These are phyloP conservation scores for Lepraria neglecta DNA, from an alignment of 495 filamentous ascomycete species.

Conservation along the genomic window DNA sequence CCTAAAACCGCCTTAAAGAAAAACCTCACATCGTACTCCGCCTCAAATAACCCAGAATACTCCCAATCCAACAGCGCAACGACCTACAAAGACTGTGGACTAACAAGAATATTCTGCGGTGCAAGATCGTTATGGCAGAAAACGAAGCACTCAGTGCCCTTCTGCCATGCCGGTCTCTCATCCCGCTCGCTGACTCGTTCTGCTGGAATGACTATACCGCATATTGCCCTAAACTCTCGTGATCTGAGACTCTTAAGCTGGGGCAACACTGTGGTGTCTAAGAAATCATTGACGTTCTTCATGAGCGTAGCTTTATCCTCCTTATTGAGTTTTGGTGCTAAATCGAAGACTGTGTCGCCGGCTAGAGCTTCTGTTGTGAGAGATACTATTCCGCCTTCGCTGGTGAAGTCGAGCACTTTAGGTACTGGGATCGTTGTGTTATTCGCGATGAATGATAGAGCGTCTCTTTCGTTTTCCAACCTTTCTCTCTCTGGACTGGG, in stretches of 20 bases:
- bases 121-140: conserved; percentile 37
- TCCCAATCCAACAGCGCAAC: conserved; percentile 36
- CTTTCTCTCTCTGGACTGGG: background rate
- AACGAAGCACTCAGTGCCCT: conserved; percentile 7
- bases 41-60: too few relatives aligned
- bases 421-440: conserved; percentile 34
- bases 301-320: background rate
- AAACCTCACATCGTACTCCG: too few relatives aligned
- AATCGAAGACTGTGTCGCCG: background rate
- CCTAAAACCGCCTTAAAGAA: too few relatives aligned
- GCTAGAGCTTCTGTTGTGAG: conserved; percentile 6
- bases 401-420: conserved; percentile 25
- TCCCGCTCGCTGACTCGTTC: too few relatives aligned
- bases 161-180: too few relatives aligned
- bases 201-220: background rate
- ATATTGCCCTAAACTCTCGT: background rate
- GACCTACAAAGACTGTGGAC: conserved; percentile 33
- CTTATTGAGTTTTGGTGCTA: background rate
- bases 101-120: conserved; percentile 33
- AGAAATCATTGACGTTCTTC: background rate
- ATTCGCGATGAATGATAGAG: conserved; percentile 26
- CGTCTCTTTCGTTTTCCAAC: conserved; percentile 20
- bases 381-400: conserved; percentile 19
- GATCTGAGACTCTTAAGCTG: conserved; percentile 10
- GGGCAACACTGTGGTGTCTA: background rate